Evolutionary conservation across 2,329 filamentous ascomycete species (phyloP).

Genomic region (Pseudocercospora eumusae): DNA sequence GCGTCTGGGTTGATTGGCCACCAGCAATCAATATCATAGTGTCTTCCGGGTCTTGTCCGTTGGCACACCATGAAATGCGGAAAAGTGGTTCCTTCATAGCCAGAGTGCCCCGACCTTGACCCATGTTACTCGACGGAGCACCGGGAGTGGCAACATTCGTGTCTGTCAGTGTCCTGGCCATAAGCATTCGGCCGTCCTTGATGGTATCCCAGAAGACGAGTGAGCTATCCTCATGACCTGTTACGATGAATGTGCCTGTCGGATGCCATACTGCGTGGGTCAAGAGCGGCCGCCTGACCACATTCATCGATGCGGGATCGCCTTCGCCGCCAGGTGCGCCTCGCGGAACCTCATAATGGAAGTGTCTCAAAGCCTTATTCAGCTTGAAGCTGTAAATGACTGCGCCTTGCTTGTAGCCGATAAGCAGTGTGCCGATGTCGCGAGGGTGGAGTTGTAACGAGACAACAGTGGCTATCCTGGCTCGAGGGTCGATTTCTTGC

Average conservation of each 20-base stretch:
- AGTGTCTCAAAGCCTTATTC: slow-evolving; percentile 73
- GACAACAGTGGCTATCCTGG: slow-evolving; percentile 66
- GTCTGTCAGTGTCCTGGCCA: slow-evolving; percentile 77
- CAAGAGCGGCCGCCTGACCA: slow-evolving; percentile 68
- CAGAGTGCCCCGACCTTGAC: slow-evolving; percentile 49
- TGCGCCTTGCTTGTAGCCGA: slow-evolving; percentile 87
- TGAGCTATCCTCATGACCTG: slow-evolving; percentile 85
- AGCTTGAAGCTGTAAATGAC: slow-evolving; percentile 95
- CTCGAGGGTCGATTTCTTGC: slow-evolving; percentile 69
- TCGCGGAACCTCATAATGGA: slow-evolving; percentile 77
- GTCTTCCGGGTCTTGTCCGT: slow-evolving; percentile 81
- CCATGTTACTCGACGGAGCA: slow-evolving; percentile 30
- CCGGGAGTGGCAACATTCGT: slow-evolving; percentile 69
- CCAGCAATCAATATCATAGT: slow-evolving; percentile 86
- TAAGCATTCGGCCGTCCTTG: slow-evolving; percentile 80
- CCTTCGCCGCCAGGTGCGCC: slow-evolving; percentile 79
- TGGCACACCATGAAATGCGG: slow-evolving; percentile 88
- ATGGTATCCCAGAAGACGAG: slow-evolving; percentile 83
- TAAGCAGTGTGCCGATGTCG: slow-evolving; percentile 86
- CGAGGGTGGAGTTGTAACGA: slow-evolving; percentile 83
- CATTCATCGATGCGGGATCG: slow-evolving; percentile 63
- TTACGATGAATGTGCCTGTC: slow-evolving; percentile 84
- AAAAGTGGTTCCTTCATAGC: slow-evolving; percentile 72
- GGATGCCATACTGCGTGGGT: slow-evolving; percentile 92
- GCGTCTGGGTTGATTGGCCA: slow-evolving; percentile 67